Percentiles rank a stretch among this genome's conserved stretches.
These are phyloP conservation scores for Epichloe hybrida DNA, from an alignment of 2,329 filamentous ascomycete species.

Conservation along the genomic window DNA sequence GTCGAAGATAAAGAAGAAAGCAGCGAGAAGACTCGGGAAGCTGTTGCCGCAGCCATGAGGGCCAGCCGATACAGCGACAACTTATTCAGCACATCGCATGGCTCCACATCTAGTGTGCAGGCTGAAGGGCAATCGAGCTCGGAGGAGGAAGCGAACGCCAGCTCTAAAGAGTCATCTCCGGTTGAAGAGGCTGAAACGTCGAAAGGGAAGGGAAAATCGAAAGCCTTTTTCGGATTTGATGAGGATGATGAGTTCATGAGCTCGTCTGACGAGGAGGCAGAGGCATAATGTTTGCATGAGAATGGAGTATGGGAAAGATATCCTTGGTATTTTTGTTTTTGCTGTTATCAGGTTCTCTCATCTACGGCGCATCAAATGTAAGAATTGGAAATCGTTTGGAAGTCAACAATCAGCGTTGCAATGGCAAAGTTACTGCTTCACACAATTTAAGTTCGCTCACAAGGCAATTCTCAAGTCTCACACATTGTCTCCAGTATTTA, in stretches of 20 bases:
- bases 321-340: background rate
- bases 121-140: conserved; percentile 15
- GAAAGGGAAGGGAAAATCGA: conserved; percentile 23
- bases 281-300: background rate
- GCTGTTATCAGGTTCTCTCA: background rate
- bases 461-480: background rate
- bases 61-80: conserved; percentile 49
- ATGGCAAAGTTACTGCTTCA: background rate
- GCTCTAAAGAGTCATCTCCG: conserved; percentile 36
- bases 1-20: conserved; percentile 90
- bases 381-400: background rate
- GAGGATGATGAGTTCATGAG: conserved; percentile 67
- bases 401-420: background rate
- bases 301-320: background rate
- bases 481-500: conserved; percentile 1
- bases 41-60: conserved; percentile 58
- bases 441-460: background rate
- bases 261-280: conserved; percentile 45
- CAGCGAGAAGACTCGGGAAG: conserved; percentile 66
- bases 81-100: conserved; percentile 36
- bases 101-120: conserved; percentile 27
- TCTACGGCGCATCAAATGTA: background rate
- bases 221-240: conserved; percentile 64
- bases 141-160: conserved; percentile 25
- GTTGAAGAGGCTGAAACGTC: conserved; percentile 27